Percentiles rank a stretch among this genome's conserved stretches.
Evolutionary conservation across 495 filamentous ascomycete genomes (phyloP).

Genomic region (Aspergillus biplanus): DNA sequence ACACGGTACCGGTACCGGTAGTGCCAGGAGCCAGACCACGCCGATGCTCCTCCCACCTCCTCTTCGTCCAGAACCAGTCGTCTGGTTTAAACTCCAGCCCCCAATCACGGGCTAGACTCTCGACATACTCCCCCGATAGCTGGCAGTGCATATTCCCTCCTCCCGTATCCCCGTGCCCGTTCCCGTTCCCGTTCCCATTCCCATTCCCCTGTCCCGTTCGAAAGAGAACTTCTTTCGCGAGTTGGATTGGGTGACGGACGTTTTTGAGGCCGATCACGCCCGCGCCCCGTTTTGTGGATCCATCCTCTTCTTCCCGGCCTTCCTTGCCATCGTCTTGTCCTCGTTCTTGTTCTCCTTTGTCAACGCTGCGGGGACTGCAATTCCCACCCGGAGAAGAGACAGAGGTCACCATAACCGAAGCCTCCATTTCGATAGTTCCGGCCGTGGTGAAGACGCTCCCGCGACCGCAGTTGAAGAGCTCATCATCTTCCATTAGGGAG

Average conservation of each 20-base stretch:
- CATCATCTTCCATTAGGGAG: conserved; percentile 74
- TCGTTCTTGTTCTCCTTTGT: no score
- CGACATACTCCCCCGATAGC: conserved; percentile 67
- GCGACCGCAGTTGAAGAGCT: conserved; percentile 83
- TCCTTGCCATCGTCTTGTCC: background rate
- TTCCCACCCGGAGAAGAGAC: conserved; percentile 4
- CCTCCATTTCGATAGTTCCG: conserved; percentile 85
- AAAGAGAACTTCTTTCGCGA: conserved; percentile 74
- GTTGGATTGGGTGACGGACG: conserved; percentile 77
- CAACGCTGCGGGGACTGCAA: background rate
- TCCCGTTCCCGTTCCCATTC: no score
- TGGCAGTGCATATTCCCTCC: conserved; percentile 66
- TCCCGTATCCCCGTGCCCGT: conserved; percentile 9
- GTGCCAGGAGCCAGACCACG: conserved; percentile 54
- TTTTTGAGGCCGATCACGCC: conserved; percentile 71
- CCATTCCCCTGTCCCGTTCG: conserved; percentile 45
- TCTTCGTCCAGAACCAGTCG: conserved; percentile 77
- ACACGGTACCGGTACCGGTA: background rate
- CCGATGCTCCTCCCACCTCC: conserved; percentile 81
- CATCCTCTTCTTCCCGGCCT: conserved; percentile 4
- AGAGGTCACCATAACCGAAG: conserved; percentile 82
- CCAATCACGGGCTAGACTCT: conserved; percentile 66
- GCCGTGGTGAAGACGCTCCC: conserved; percentile 85
- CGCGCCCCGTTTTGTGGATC: conserved; percentile 70
- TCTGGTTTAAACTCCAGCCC: conserved; percentile 69